These are phyloP conservation scores for Arctium lappa DNA, from an alignment of 129 eudicot genomes.

Conservation along the genomic window DNA sequence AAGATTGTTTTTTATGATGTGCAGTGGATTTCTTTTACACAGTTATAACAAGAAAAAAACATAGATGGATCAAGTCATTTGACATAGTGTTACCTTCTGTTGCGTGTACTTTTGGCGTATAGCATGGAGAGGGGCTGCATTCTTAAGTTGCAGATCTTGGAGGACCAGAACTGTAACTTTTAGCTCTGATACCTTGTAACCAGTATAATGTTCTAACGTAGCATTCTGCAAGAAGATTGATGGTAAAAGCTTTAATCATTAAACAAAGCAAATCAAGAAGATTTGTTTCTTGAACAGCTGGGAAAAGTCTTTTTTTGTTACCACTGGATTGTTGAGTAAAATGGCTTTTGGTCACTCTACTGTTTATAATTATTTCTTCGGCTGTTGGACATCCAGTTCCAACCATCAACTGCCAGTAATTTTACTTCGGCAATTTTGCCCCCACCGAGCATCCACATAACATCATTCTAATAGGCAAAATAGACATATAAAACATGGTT, in stretches of 20 bases:
- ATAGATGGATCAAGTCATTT: not conserved
- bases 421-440: too few species aligned
- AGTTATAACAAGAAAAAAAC: not conserved
- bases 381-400: too few species aligned
- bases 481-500: too few species aligned
- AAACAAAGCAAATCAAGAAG: slow-evolving; percentile 2
- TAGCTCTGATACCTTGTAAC: slow-evolving; percentile 51
- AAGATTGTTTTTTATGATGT: not conserved
- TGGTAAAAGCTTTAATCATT: slow-evolving; percentile 5
- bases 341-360: not conserved
- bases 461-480: too few species aligned
- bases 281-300: not conserved
- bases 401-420: too few species aligned
- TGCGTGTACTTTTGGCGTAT: slow-evolving; percentile 80
- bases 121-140: slow-evolving; percentile 43
- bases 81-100: slow-evolving; percentile 50
- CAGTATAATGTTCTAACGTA: slow-evolving; percentile 76
- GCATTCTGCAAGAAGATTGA: slow-evolving; percentile 54
- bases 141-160: slow-evolving; percentile 70
- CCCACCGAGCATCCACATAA: too few species aligned
- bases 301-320: too few species aligned
- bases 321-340: not conserved
- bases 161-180: slow-evolving; percentile 53
- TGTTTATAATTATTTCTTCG: too few species aligned
- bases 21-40: not conserved